Evolutionary conservation across 2,329 filamentous ascomycete species (phyloP).

Genomic region (Aureobasidium sp.): DNA sequence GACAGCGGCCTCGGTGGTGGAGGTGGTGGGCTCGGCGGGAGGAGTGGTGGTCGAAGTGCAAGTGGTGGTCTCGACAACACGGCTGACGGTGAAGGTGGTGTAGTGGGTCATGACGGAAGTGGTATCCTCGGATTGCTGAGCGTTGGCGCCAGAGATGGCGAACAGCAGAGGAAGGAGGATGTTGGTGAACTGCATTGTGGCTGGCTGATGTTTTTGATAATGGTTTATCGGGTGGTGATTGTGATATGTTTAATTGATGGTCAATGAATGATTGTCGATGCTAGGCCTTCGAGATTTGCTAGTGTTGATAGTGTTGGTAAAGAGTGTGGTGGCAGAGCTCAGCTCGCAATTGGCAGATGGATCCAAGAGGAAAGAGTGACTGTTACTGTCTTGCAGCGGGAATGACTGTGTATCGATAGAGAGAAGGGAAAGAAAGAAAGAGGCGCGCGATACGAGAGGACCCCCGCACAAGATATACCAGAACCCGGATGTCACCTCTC

Average conservation of each 20-base stretch:
- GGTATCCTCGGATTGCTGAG: neutral
- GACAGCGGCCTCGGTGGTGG: neutral
- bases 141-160: constrained; percentile 3
- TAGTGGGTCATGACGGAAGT: constrained; percentile 14
- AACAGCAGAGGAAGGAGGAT: constrained; percentile 14
- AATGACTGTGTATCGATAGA: constrained; percentile 10
- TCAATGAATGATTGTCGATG: constrained; percentile 3
- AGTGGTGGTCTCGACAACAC: constrained; percentile 10
- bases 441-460: constrained; percentile 1
- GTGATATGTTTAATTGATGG: neutral
- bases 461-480: constrained; percentile 7
- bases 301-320: neutral
- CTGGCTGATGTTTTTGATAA: neutral
- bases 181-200: constrained; percentile 14
- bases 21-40: neutral
- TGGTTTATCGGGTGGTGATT: neutral
- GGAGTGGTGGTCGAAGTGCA: constrained; percentile 10
- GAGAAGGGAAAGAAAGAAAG: neutral
- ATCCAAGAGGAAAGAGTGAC: constrained; percentile 6
- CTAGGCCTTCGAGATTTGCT: neutral
- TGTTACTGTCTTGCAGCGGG: constrained; percentile 9
- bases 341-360: constrained; percentile 5
- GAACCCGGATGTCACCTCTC: neutral
- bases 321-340: constrained; percentile 11
- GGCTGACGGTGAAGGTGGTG: constrained; percentile 14